These are phyloP conservation scores for Mycena citricolor DNA, from an alignment of 1,284 basidiomycete genomes.

Conservation along the genomic window DNA sequence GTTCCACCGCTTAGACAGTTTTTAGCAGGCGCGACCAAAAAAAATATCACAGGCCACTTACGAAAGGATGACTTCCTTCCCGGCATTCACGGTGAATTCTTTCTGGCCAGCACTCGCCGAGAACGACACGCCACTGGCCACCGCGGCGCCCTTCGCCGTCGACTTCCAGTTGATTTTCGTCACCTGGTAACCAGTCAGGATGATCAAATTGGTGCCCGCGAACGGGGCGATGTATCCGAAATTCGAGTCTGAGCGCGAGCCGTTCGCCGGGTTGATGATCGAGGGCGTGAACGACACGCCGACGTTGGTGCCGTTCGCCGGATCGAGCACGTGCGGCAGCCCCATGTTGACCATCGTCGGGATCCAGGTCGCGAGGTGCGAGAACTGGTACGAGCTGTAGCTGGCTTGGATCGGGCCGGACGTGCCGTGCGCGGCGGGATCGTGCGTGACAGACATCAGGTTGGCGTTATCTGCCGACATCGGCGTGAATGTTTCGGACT, in stretches of 20 bases:
- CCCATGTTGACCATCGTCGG: conserved; percentile 45
- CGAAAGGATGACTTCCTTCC: conserved; percentile 53
- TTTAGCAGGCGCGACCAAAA: conserved; percentile 56
- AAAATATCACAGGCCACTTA: conserved; percentile 58
- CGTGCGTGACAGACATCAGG: conserved; percentile 15
- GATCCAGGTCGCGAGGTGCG: conserved; percentile 42
- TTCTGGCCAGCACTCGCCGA: conserved; percentile 35
- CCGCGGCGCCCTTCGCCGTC: conserved; percentile 39
- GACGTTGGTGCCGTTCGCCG: conserved; percentile 48
- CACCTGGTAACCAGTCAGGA: conserved; percentile 55
- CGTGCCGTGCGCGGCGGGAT: conserved; percentile 17
- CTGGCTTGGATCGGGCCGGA: conserved; percentile 22
- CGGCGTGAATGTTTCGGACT: conserved; percentile 21
- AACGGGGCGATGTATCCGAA: conserved; percentile 70
- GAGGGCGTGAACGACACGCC: conserved; percentile 62
- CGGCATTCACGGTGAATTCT: conserved; percentile 41
- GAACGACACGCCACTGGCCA: conserved; percentile 61
- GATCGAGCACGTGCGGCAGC: conserved; percentile 41
- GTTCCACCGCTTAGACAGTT: conserved; percentile 49
- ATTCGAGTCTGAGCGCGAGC: conserved; percentile 67
- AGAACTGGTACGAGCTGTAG: conserved; percentile 26
- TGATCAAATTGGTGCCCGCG: conserved; percentile 58
- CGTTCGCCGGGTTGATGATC: conserved; percentile 63
- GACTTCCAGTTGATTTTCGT: conserved; percentile 60
- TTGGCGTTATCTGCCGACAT: conserved; percentile 19